Evolutionary conservation across 176 grass and related monocot species (phyloP).

Genomic region (Calamus simplicifolius): DNA sequence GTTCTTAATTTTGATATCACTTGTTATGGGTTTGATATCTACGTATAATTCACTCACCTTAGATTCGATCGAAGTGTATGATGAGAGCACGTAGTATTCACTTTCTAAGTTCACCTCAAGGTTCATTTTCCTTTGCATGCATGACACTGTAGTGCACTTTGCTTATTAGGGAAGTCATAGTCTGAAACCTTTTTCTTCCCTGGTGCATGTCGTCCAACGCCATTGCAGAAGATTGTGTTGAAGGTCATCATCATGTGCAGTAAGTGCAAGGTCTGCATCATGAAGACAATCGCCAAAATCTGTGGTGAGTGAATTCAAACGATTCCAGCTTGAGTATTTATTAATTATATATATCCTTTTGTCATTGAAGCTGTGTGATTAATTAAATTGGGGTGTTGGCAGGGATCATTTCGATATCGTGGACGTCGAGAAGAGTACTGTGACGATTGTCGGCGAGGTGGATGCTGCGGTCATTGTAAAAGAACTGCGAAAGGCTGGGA

Average conservation of each 20-base stretch:
- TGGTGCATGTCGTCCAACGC: neutral
- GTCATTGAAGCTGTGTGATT: too few species aligned
- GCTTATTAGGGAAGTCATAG: too few species aligned
- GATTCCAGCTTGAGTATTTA: neutral
- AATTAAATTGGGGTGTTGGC: neutral
- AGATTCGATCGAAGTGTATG: too few species aligned
- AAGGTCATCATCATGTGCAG: constrained; percentile 36
- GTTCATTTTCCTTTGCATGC: too few species aligned
- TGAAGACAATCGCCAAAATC: constrained; percentile 27
- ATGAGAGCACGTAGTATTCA: too few species aligned
- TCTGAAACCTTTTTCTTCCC: neutral
- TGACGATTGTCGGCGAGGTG: constrained; percentile 53
- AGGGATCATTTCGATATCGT: constrained; percentile 59
- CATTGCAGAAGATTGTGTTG: constrained; percentile 64
- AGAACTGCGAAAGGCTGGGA: constrained; percentile 37
- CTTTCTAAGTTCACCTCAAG: too few species aligned
- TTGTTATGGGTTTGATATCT: too few species aligned
- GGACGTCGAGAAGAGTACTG: constrained; percentile 41
- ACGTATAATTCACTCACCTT: too few species aligned
- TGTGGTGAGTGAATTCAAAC: constrained; percentile 16
- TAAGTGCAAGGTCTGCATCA: constrained; percentile 38
- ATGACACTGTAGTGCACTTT: too few species aligned
- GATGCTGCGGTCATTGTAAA: constrained; percentile 37
- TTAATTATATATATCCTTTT: too few species aligned
- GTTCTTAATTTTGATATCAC: too few species aligned